Evolutionary conservation across 2,329 filamentous ascomycete genomes (phyloP).

Genomic region (Pseudocercospora vitis): DNA sequence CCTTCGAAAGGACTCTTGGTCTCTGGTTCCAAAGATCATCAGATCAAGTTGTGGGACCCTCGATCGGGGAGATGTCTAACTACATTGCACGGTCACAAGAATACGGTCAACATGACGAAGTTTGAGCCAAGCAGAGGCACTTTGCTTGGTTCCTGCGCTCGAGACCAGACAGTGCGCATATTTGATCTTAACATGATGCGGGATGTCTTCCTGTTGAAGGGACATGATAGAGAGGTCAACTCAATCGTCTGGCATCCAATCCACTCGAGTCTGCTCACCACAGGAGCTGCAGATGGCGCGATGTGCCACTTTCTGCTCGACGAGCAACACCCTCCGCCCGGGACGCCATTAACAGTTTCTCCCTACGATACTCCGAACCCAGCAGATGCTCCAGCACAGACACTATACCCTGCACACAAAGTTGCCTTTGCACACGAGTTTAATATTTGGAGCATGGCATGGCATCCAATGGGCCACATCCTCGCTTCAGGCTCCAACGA

Average conservation of each 20-base stretch:
- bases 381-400: constrained; percentile 75
- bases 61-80: constrained; percentile 84
- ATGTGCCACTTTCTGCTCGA: constrained; percentile 94
- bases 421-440: constrained; percentile 88
- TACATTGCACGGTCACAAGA: constrained; percentile 94
- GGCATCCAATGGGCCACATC: constrained; percentile 95
- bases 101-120: constrained; percentile 87
- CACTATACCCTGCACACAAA: constrained; percentile 88
- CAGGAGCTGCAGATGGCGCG: constrained; percentile 84
- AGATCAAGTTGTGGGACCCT: constrained; percentile 98
- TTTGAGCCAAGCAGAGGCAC: constrained; percentile 85
- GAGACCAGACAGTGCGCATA: constrained; percentile 88
- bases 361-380: constrained; percentile 86
- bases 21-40: constrained; percentile 94
- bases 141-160: constrained; percentile 85
- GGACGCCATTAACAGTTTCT: constrained; percentile 68
- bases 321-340: constrained; percentile 81
- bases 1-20: constrained; percentile 90
- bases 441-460: constrained; percentile 96
- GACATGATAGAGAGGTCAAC: constrained; percentile 94
- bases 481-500: constrained; percentile 95
- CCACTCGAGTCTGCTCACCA: constrained; percentile 84
- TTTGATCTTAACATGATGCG: constrained; percentile 99
- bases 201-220: constrained; percentile 87
- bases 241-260: constrained; percentile 92